Evolutionary conservation across 2,329 filamentous ascomycete species (phyloP).

Genomic region (Alternaria gansuensis): DNA sequence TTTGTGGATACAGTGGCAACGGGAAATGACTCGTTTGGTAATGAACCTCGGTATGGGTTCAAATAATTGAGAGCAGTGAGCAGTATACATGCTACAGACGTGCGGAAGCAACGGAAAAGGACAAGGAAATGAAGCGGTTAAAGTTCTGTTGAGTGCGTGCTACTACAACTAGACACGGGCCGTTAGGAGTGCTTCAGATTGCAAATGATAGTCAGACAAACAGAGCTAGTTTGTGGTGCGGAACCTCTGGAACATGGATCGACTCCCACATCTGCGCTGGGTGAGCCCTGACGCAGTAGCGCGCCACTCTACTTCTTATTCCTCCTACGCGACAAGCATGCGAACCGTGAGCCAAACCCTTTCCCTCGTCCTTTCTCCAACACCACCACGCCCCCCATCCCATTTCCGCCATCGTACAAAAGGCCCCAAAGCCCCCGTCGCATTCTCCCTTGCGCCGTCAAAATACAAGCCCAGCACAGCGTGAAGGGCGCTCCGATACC

Average conservation of each 20-base stretch:
- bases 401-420: background rate
- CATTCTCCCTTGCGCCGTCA: background rate
- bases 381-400: background rate
- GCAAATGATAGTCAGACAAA: no score
- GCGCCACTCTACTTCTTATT: constrained; percentile 6
- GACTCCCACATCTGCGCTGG: background rate
- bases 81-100: background rate
- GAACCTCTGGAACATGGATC: background rate
- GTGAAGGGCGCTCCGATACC: constrained; percentile 18
- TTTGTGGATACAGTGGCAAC: constrained; percentile 1
- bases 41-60: background rate
- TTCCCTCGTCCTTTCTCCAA: constrained; percentile 2
- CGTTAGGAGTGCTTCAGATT: background rate
- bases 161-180: background rate
- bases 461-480: background rate
- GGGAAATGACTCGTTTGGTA: background rate
- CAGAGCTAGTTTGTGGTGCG: no score
- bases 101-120: background rate
- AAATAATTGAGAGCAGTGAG: background rate
- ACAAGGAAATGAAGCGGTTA: background rate
- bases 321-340: constrained; percentile 9
- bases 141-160: background rate
- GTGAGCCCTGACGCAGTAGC: constrained; percentile 12
- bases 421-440: constrained; percentile 2
- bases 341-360: constrained; percentile 5